A percentile compares a stretch with the other conserved stretches of the same genome.
These are phyloP conservation scores for Poronia punctata DNA, from an alignment of 495 filamentous ascomycete genomes.

Conservation along the genomic window DNA sequence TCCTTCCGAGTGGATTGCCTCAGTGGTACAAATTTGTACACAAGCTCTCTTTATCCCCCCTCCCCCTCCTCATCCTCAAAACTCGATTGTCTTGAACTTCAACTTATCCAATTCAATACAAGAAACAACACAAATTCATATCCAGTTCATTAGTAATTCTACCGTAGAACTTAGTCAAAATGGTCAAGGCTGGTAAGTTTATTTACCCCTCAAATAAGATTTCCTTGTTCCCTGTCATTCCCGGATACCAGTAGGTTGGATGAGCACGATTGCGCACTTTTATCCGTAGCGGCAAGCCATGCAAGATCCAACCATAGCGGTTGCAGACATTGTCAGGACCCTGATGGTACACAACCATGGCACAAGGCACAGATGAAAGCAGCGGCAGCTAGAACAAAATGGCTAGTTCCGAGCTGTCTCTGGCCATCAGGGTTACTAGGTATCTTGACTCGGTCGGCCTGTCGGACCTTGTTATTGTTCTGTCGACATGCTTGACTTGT, in stretches of 20 bases:
- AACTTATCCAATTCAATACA: constrained; percentile 12
- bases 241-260: constrained; percentile 24
- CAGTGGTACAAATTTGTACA: constrained; percentile 27
- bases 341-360: constrained; percentile 1
- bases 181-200: constrained; percentile 91
- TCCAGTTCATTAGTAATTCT: constrained; percentile 7
- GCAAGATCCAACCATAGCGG: no score
- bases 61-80: constrained; percentile 13
- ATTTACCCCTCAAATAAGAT: constrained; percentile 18
- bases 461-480: constrained; percentile 3
- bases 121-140: constrained; percentile 9
- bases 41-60: constrained; percentile 12
- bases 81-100: no score
- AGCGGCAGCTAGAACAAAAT: neutral
- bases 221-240: constrained; percentile 18
- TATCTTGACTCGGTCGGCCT: constrained; percentile 9
- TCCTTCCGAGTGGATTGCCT: constrained; percentile 7
- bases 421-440: constrained; percentile 8
- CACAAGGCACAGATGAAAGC: constrained; percentile 9
- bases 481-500: neutral
- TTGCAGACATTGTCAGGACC: no score
- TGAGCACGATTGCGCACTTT: constrained; percentile 34
- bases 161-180: constrained; percentile 46
- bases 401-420: constrained; percentile 3
- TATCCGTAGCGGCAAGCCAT: no score